These are phyloP conservation scores for Artemisia annua DNA, from an alignment of 129 eudicot genomes.

Conservation along the genomic window DNA sequence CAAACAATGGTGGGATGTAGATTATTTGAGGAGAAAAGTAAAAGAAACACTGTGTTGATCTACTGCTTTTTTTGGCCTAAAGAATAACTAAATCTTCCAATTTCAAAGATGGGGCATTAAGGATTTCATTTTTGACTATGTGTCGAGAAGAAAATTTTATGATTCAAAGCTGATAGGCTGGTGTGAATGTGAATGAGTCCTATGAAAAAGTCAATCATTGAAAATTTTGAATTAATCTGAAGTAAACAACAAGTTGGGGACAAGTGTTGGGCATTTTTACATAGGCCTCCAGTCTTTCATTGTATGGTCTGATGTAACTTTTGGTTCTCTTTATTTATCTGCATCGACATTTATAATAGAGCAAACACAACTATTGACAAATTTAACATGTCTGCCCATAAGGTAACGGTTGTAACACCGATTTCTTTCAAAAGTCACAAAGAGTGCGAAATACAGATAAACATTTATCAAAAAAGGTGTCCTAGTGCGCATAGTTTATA, in stretches of 20 bases:
- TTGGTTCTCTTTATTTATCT: not conserved
- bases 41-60: too few species aligned
- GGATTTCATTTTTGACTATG: constrained; percentile 6
- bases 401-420: not conserved
- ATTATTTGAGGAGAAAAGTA: not conserved
- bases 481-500: constrained; percentile 62
- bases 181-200: constrained; percentile 15
- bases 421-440: not conserved
- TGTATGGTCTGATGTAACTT: not conserved
- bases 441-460: not conserved
- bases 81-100: not conserved
- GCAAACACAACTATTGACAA: not conserved
- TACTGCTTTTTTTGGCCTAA: too few species aligned
- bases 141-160: not conserved
- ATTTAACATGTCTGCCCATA: not conserved
- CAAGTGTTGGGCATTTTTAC: not conserved
- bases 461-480: constrained; percentile 50
- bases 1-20: not conserved
- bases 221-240: not conserved
- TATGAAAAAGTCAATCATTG: not conserved
- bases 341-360: not conserved
- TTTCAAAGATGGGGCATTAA: not conserved
- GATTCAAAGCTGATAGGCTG: constrained; percentile 8
- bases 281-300: too few species aligned
- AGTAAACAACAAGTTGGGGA: not conserved